A percentile compares a stretch with the other conserved stretches of the same genome.
These are phyloP conservation scores for Nannizziopsis barbatae DNA, from an alignment of 2,329 filamentous ascomycete species.

Conservation along the genomic window DNA sequence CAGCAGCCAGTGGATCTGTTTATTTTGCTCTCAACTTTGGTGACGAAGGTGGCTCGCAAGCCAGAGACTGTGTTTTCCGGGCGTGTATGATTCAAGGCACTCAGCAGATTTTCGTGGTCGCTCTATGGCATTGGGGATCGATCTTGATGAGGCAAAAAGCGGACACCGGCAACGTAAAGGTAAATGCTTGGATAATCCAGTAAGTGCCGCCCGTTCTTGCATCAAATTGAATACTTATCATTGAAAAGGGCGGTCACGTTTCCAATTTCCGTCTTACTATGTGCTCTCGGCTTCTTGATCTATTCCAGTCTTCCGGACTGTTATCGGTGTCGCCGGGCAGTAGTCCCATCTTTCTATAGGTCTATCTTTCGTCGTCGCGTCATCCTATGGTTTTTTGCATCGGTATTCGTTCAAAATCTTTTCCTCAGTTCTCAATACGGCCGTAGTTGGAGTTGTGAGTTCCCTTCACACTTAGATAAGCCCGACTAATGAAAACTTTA, in stretches of 20 bases:
- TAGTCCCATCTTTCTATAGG: constrained; percentile 54
- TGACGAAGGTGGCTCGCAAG: constrained; percentile 50
- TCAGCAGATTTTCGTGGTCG: constrained; percentile 54
- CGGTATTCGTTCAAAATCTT: constrained; percentile 55
- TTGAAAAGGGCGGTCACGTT: constrained; percentile 42
- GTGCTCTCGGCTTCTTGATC: constrained; percentile 45
- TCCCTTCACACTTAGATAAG: neutral
- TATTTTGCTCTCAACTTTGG: constrained; percentile 59
- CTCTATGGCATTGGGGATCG: constrained; percentile 57
- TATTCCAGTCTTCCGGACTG: constrained; percentile 55
- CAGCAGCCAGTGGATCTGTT: constrained; percentile 51
- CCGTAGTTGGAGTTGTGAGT: constrained; percentile 51
- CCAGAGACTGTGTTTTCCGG: constrained; percentile 56
- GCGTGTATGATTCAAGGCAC: constrained; percentile 56
- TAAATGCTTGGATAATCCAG: constrained; percentile 33
- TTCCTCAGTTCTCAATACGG: constrained; percentile 56
- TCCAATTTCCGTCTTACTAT: constrained; percentile 48
- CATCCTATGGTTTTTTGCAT: constrained; percentile 55
- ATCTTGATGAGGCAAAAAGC: constrained; percentile 38
- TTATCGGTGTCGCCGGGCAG: constrained; percentile 54
- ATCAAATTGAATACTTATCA: neutral
- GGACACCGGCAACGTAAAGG: constrained; percentile 25
- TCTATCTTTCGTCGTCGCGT: constrained; percentile 53
- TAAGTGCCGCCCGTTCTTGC: constrained; percentile 16
- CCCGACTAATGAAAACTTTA: constrained; percentile 12